phyloP scores from a whole-genome alignment of 257 asterid genomes.

The Solanum okadae region DNA sequence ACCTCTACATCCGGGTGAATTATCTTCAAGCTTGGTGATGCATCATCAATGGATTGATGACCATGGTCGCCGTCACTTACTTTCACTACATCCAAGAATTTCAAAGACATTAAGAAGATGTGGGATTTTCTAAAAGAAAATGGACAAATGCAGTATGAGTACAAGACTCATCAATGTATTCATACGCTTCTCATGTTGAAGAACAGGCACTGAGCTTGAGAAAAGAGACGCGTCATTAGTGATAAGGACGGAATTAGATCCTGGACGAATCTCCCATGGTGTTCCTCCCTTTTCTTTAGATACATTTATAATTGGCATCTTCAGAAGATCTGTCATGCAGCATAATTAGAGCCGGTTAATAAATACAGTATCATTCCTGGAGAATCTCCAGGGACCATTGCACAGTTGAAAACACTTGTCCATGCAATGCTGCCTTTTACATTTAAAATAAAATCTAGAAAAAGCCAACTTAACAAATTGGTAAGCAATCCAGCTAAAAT shows the following conservation, averaged over 20 bases:
- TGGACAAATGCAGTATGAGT: background rate
- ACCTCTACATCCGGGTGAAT: conserved; percentile 13
- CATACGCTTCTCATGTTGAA: conserved; percentile 40
- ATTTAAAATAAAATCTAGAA: background rate
- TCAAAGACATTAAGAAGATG: background rate
- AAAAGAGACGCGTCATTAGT: conserved; percentile 43
- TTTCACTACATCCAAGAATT: conserved; percentile 20
- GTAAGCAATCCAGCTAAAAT: background rate
- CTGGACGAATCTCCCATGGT: conserved; percentile 26
- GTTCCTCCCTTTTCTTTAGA: conserved; percentile 26
- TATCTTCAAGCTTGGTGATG: conserved; percentile 22
- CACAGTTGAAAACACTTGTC: background rate
- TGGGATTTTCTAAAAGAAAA: background rate
- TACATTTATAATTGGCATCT: conserved; percentile 9
- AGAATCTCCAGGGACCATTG: background rate
- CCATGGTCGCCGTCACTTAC: conserved; percentile 15
- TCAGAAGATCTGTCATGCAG: conserved; percentile 7
- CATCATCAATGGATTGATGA: conserved; percentile 11
- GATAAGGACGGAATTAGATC: conserved; percentile 15
- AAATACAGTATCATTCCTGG: background rate
- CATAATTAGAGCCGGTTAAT: background rate
- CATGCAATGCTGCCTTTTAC: background rate
- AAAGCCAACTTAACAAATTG: background rate
- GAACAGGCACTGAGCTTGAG: conserved; percentile 56
- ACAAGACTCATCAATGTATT: background rate